Conservation (phyloP, 1,284 basidiomycete genomes). For the Xerocomus minutiporus region DNA sequence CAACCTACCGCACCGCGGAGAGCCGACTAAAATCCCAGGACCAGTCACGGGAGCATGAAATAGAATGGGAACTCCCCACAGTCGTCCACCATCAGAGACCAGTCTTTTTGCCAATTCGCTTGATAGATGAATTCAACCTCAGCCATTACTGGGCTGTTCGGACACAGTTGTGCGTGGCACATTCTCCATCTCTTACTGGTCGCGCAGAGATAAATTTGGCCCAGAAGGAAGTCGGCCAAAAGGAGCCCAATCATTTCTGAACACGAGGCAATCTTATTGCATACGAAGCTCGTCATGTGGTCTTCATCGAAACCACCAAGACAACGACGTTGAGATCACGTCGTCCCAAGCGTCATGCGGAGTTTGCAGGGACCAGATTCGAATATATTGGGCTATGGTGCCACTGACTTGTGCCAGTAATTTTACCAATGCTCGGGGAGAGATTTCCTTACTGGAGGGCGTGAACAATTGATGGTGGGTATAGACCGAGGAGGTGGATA, state of each 20-base stretch:
- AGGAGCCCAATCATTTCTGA: conserved; percentile 1
- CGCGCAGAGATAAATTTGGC: conserved; percentile 10
- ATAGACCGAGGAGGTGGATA: conserved; percentile 27
- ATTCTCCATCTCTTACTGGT: conserved; percentile 1
- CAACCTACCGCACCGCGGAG: conserved; percentile 22
- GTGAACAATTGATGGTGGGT: conserved; percentile 10
- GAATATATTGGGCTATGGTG: conserved; percentile 6
- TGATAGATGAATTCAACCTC: conserved; percentile 6
- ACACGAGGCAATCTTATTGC: conserved; percentile 23
- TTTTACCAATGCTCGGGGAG: conserved; percentile 10
- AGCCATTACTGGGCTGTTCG: not conserved
- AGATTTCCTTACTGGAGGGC: conserved; percentile 16
- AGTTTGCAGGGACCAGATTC: conserved; percentile 16
- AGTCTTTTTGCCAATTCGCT: conserved; percentile 3
- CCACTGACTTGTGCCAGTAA: conserved; percentile 4
- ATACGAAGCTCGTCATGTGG: conserved; percentile 11
- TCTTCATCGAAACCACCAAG: conserved; percentile 18
- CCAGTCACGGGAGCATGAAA: conserved; percentile 8
- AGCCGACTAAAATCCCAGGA: conserved; percentile 21
- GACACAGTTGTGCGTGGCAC: not conserved
- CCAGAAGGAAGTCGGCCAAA: conserved; percentile 1
- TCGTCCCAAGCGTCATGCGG: conserved; percentile 14
- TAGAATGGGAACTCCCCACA: conserved; percentile 1
- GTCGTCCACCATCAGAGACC: not conserved
- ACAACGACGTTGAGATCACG: conserved; percentile 10